Evolutionary conservation across 345 rosid genomes (phyloP), one percentile per base, ranked within the genome.

Genomic region (Noccaea caerulescens): DNA sequence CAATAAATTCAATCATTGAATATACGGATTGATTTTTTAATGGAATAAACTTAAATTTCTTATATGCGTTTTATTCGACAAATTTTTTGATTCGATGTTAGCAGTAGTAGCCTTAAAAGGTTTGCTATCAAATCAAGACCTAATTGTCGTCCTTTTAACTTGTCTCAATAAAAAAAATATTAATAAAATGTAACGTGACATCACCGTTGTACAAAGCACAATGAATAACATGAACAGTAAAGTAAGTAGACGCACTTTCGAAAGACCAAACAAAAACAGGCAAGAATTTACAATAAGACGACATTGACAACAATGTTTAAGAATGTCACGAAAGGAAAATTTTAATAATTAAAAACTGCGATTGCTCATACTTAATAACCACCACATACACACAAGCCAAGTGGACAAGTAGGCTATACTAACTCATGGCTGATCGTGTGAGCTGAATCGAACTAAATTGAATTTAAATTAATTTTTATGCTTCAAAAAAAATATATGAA

Each of bases 121-220:
- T 34, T 46, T 63, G 65, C 74, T 76, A 13, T 76, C 79, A 76
- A 68, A 76, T 68, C 79, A 69, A 45, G 60, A 76, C 79, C 79
- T 69, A 76, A 69, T 75, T 75, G 70, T 75, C 69, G 23, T 68
- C 63, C 23, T 36, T 38, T 61, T 60, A 51, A 52, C 10, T 37
- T 73, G 5, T 37, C 11, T 42, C 20, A n/a, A 43, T 32, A 13
- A 12, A 64, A 20, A 49, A 37, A 4, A 37, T 47, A 25, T 49
- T 55, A 27, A 53, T 8, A 53, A 6, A 45, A 57, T 74, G 78
- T 61, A 59, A 53, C 33, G 59, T 75, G 73, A 53, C 79, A 75
- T 61, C 74, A 61, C 52, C 6, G 36, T 36, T 43, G 10, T n/a
- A 54, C 7, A 60, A 61, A 52, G 46, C 58, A 57, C 44, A 47